Base-by-base conservation (phyloP, 2,329 filamentous ascomycete genomes). In the Trichoderma semiorbis region DNA sequence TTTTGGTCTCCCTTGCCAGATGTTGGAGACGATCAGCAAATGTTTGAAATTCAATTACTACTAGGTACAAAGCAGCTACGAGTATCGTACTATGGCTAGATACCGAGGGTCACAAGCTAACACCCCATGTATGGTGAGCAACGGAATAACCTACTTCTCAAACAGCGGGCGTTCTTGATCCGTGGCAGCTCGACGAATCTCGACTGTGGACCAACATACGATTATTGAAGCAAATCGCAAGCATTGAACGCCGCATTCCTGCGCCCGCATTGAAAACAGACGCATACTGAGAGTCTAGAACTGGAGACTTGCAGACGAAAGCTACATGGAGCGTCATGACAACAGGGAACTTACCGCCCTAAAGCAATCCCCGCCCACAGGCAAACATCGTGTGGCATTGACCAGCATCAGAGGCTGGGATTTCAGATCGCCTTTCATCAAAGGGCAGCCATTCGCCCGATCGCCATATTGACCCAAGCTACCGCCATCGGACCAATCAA, bases 401-500 rank as follows among this genome's bases (percentile, higher is more conserved):
- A 60, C 26, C 36, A 50, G 55, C 66, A 36, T 58, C 18, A 39
- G 32, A 69, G 55, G 28, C 66, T 61, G 55, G 53, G 55, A 50
- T 69, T 32, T 47, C 53, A 28, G 69, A 73, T 73, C 72, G 53
- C 12, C 43, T 39, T 60, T 68, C 16, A 18, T 57, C n/a, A 62
- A 63, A 53, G 7, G 10, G 30, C 58, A 61, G 32, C 58, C 30
- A 63, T 26, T 34, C 7, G 28, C 26, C 70, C 72, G 72, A 72
- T 73, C 69, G 64, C 65, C 47, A 55, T 72, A 36, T 10, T 26
- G 14, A 10, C 28, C 43, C 24, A 43, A 30, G 60, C 55, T 36
- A 14, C 62, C 36, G 55, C 53, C 61, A 72, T 72, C 71, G 71
- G 30, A 34, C 71, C 71, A 72, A 72, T 72, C 71, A 65, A 28